Percentiles rank a stretch among this genome's conserved stretches.
phyloP scores from a whole-genome alignment of 306 rosid species.

The Cicer arietinum region DNA sequence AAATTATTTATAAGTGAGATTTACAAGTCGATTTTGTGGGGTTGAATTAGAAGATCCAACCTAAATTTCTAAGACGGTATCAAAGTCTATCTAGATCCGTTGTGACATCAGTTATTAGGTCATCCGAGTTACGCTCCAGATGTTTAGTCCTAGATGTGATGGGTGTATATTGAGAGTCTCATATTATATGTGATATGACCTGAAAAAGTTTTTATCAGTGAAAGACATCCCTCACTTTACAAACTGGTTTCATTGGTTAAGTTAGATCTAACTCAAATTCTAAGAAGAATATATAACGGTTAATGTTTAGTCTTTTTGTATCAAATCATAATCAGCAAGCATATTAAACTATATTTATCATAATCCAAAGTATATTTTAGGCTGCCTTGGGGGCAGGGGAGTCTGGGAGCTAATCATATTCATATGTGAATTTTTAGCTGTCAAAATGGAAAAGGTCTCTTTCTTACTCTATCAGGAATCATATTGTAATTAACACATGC shows the following conservation, averaged over 20 bases:
- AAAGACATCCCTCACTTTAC: too few relatives aligned
- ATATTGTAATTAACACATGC: neutral
- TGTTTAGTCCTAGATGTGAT: neutral
- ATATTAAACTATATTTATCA: too few relatives aligned
- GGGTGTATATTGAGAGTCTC: neutral
- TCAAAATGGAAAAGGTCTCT: neutral
- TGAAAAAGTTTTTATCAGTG: too few relatives aligned
- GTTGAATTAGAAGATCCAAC: neutral
- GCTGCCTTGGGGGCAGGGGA: slow-evolving; percentile 17
- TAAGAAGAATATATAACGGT: too few relatives aligned
- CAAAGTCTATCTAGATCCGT: neutral
- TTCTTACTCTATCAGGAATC: slow-evolving; percentile 8
- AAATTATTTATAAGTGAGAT: neutral
- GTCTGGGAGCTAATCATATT: neutral
- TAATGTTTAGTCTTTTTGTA: too few relatives aligned
- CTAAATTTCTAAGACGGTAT: neutral
- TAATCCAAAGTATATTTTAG: neutral
- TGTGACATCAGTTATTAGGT: neutral
- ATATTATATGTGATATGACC: neutral
- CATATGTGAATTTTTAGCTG: neutral
- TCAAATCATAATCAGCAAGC: too few relatives aligned
- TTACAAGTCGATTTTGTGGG: neutral
- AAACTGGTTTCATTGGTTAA: too few relatives aligned
- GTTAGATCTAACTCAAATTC: too few relatives aligned
- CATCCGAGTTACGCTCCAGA: neutral